Conservation (phyloP, 768 basidiomycete genomes). For the Termitomyces bulborhizus region DNA sequence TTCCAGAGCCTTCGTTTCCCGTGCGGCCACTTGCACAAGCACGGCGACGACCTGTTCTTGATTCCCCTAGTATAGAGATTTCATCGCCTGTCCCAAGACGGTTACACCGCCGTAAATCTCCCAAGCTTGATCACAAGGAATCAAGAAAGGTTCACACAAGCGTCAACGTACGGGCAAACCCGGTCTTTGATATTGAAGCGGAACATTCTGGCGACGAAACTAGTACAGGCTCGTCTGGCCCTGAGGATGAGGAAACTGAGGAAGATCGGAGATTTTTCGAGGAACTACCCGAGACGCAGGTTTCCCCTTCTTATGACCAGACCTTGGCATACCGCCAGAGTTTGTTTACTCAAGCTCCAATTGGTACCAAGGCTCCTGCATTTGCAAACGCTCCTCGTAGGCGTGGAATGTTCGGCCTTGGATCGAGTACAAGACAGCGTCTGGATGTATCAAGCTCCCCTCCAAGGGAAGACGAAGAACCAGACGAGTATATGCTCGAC, state of each 20-base stretch:
- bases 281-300: conserved; percentile 60
- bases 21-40: conserved; percentile 16
- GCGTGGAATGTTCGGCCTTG: conserved; percentile 32
- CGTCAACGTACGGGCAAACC: conserved; percentile 18
- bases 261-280: conserved; percentile 64
- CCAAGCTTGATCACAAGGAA: conserved; percentile 19
- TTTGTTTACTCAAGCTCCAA: conserved; percentile 63
- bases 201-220: conserved; percentile 77
- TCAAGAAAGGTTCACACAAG: conserved; percentile 1
- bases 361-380: conserved; percentile 33
- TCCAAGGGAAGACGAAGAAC: conserved; percentile 37
- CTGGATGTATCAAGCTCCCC: conserved; percentile 56
- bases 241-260: conserved; percentile 57
- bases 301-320: conserved; percentile 70
- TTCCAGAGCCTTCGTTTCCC: conserved; percentile 24
- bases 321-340: conserved; percentile 62
- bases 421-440: conserved; percentile 14
- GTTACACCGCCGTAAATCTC: conserved; percentile 27
- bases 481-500: conserved; percentile 64
- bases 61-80: conserved; percentile 20
- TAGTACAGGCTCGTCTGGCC: conserved; percentile 54
- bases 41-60: conserved; percentile 17
- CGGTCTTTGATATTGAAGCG: conserved; percentile 64
- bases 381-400: conserved; percentile 52
- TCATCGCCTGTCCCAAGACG: conserved; percentile 30